A percentile compares a stretch with the other conserved stretches of the same genome.
phyloP scores from a whole-genome alignment of 1,139 yeast genomes.

The Barnettozyma hawaiiensis region DNA sequence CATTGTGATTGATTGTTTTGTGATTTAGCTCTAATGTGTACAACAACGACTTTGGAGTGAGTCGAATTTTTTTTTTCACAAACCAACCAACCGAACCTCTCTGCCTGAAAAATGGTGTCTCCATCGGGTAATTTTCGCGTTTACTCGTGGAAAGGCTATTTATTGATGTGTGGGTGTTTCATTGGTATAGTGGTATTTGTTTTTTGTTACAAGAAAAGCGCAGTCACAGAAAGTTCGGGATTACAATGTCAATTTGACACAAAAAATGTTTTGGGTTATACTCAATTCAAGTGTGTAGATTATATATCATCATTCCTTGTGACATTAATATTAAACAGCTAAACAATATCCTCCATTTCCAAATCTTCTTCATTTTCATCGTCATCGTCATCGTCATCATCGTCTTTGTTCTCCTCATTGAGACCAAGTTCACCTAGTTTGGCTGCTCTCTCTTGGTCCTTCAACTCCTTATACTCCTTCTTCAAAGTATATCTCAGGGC shows the following conservation, averaged over 20 bases:
- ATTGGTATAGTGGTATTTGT: too few species aligned
- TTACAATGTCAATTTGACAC: neutral
- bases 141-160: neutral
- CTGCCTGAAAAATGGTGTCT: neutral
- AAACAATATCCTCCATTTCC: slow-evolving; percentile 37
- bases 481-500: slow-evolving; percentile 86
- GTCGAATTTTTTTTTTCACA: slow-evolving; percentile 7
- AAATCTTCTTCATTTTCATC: slow-evolving; percentile 34
- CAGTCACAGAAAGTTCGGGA: slow-evolving; percentile 9
- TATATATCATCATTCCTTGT: too few species aligned
- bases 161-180: slow-evolving; percentile 6
- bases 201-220: neutral
- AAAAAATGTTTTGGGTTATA: neutral
- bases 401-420: slow-evolving; percentile 43
- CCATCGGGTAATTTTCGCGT: slow-evolving; percentile 1
- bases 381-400: slow-evolving; percentile 40
- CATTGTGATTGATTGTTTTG: slow-evolving; percentile 10
- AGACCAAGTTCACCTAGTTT: slow-evolving; percentile 53
- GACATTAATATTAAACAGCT: neutral
- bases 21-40: neutral
- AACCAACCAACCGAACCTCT: neutral
- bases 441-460: slow-evolving; percentile 72
- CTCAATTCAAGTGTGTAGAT: too few species aligned
- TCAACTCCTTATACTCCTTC: slow-evolving; percentile 80
- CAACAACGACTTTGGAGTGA: slow-evolving; percentile 3